These are phyloP conservation scores for Tulasnella sp. DNA, from an alignment of 768 basidiomycete genomes.

Conservation along the genomic window DNA sequence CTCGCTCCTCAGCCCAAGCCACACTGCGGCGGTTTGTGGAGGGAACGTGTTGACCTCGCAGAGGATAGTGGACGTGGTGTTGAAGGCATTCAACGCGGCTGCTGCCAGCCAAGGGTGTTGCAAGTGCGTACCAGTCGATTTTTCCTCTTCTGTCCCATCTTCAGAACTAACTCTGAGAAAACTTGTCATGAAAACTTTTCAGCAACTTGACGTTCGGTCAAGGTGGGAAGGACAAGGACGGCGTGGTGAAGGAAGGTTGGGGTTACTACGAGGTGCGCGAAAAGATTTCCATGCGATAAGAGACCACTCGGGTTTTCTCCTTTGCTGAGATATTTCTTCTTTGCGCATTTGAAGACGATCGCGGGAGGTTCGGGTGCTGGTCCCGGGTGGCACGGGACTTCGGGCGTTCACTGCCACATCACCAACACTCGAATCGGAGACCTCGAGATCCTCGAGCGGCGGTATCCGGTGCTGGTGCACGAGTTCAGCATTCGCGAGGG, in stretches of 20 bases:
- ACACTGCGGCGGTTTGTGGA: conserved; percentile 86
- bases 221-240: conserved; percentile 81
- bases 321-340: not conserved
- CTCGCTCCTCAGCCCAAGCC: conserved; percentile 73
- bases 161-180: too few species aligned
- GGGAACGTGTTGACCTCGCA: conserved; percentile 91
- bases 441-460: conserved; percentile 86
- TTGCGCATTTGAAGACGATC: conserved; percentile 59
- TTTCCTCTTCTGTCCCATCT: too few species aligned
- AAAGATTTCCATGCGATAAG: not conserved
- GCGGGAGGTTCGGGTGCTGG: conserved; percentile 93
- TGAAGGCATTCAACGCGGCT: conserved; percentile 86
- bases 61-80: conserved; percentile 89
- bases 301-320: too few species aligned
- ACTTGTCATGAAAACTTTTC: too few species aligned
- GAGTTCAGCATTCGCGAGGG: conserved; percentile 70
- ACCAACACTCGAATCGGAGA: conserved; percentile 92
- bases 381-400: conserved; percentile 83
- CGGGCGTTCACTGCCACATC: conserved; percentile 90
- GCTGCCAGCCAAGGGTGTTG: conserved; percentile 93
- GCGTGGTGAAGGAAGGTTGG: conserved; percentile 73
- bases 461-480: conserved; percentile 87
- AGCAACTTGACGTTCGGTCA: conserved; percentile 87
- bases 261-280: conserved; percentile 73
- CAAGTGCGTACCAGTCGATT: conserved; percentile 67